Percentiles rank a stretch among this genome's conserved stretches.
phyloP scores from a whole-genome alignment of 176 grass and related monocot species.

The Bothriochloa decipiens region DNA sequence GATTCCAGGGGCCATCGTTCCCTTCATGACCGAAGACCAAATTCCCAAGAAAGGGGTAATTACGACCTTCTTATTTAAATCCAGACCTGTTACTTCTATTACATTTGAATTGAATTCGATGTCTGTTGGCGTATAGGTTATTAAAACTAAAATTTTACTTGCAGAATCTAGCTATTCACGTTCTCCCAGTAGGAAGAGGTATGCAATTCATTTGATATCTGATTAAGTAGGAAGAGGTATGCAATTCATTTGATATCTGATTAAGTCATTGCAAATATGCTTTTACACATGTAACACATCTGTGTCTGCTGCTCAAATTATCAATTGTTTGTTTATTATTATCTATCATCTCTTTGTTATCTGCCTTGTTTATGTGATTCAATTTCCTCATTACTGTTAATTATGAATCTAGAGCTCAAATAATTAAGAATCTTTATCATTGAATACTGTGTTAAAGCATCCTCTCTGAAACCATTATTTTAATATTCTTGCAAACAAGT shows the following conservation, averaged over 20 bases:
- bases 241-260: constrained; percentile 12
- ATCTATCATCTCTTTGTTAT: background rate
- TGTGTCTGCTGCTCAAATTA: background rate
- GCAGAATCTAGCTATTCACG: constrained; percentile 85
- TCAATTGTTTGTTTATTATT: background rate
- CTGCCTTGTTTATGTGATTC: background rate
- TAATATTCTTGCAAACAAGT: background rate
- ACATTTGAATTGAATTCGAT: background rate
- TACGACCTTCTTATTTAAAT: background rate
- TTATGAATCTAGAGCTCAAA: constrained; percentile 14
- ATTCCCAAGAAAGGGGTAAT: constrained; percentile 71
- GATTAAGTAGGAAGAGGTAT: constrained; percentile 45
- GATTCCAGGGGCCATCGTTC: constrained; percentile 69
- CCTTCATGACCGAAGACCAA: constrained; percentile 56
- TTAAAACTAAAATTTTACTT: constrained; percentile 28
- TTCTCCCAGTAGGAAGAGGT: constrained; percentile 65
- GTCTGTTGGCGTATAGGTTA: background rate
- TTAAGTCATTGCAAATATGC: constrained; percentile 34
- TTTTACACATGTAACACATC: background rate
- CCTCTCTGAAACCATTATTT: constrained; percentile 1
- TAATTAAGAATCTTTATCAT: background rate
- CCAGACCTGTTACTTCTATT: background rate
- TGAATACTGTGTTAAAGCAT: constrained; percentile 13
- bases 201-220: constrained; percentile 19
- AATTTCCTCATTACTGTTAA: constrained; percentile 8